phyloP scores from a whole-genome alignment of 2,329 filamentous ascomycete genomes.

The Penicillium fuscoglaucum region DNA sequence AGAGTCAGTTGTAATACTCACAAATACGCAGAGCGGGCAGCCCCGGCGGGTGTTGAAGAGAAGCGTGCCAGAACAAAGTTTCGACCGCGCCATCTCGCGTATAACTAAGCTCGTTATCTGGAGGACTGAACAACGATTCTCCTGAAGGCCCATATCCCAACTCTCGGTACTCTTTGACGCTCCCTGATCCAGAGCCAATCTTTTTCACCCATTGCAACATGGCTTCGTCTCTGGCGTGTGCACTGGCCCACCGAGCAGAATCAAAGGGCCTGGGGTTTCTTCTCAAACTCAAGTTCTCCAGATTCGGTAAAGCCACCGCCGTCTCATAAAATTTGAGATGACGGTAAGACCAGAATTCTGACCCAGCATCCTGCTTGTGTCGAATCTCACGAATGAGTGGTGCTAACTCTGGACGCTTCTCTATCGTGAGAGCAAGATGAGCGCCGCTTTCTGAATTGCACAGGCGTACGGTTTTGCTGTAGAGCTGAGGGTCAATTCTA shows the following conservation, averaged over 20 bases:
- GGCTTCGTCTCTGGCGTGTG: background rate
- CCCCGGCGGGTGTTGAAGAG: background rate
- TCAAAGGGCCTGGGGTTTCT: background rate
- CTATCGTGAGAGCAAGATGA: slow-evolving; percentile 8
- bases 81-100: background rate
- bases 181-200: background rate
- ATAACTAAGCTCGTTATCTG: background rate
- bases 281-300: slow-evolving; percentile 1
- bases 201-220: background rate
- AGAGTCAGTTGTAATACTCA: background rate
- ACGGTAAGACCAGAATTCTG: background rate
- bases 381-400: slow-evolving; percentile 1
- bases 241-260: background rate
- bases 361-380: slow-evolving; percentile 6
- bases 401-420: slow-evolving; percentile 3
- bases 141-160: background rate
- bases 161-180: background rate
- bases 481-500: slow-evolving; percentile 3
- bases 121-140: slow-evolving; percentile 4
- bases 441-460: slow-evolving; percentile 4
- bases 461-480: background rate
- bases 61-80: slow-evolving; percentile 1
- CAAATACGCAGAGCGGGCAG: slow-evolving; percentile 5
- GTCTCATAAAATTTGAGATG: background rate
- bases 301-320: background rate